Base-by-base conservation (phyloP, 1,139 yeast genomes). In the Yamadazyma buinensis region DNA sequence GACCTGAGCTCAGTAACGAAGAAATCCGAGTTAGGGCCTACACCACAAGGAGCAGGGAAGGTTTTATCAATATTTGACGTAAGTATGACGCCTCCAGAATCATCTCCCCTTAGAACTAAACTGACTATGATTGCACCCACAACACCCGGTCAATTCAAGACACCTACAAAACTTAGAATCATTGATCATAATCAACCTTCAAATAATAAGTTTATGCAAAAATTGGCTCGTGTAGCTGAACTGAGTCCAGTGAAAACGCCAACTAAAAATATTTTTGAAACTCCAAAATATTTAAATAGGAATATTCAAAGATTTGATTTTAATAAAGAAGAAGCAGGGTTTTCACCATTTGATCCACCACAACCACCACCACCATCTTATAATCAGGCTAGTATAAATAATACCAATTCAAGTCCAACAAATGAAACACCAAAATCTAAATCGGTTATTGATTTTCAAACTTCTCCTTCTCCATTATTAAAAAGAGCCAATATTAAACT, bases 1-100 rank as follows among this genome's bases (percentile, higher is more conserved):
- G 28, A 29, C 15, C 27, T 26, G 12, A 35, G 28, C 11, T 19
- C 26, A 12, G 11, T 30, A 15, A 29, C 41, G 47, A 31, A 9
- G 32, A 42, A 27, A 32, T 40, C 30, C 1, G 81, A 76, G 41
- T 52, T 82, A 13, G 90, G 90, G 0, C 92, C 92, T 0, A 83
- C 92, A 0, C 92, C 92, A 0, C 90, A 82, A 43, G 68, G 83
- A 8, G 70, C 79, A 40, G 92, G 92, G 0, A 69, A 78, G 27
- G 84, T 82, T 0, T 50, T 81, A 29, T 80, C 88, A 9, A 65
- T 83, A 10, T 80, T 83, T 47, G 88, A 82, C 43, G 59, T 73
- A 28, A 53, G 55, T 28, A 37, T 68, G 38, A 64, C 74, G 1
- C 75, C 77, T 1, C 74, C 75, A 4, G 70, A 66, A 28, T 65